Percentiles rank a stretch among this genome's conserved stretches.
Conservation (phyloP, 2,329 filamentous ascomycete genomes). For the Fusarium illudens region DNA sequence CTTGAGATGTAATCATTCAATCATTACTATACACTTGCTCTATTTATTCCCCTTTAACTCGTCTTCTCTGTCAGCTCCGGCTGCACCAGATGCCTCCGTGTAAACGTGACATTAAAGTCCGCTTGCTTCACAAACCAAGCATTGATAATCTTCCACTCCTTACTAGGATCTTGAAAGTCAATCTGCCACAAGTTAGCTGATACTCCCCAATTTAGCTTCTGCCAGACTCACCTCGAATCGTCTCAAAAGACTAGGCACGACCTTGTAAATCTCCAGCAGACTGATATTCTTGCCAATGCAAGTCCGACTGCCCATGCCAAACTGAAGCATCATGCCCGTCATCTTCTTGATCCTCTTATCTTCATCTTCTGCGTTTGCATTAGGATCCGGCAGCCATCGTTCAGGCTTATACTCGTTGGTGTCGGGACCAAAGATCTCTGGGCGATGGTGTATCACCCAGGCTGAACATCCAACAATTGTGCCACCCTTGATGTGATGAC, state of each 20-base stretch:
- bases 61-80: slow-evolving; percentile 36
- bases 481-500: slow-evolving; percentile 69
- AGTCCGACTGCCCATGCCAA: slow-evolving; percentile 75
- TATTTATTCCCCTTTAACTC: background rate
- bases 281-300: slow-evolving; percentile 76
- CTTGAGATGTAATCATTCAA: background rate
- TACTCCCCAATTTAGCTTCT: fast-evolving
- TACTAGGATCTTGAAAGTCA: slow-evolving; percentile 59
- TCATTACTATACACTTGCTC: background rate
- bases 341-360: slow-evolving; percentile 52
- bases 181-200: slow-evolving; percentile 51
- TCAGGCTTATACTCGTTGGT: slow-evolving; percentile 74
- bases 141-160: slow-evolving; percentile 67
- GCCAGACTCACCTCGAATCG: slow-evolving; percentile 32
- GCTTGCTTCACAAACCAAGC: slow-evolving; percentile 71
- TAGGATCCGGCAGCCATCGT: slow-evolving; percentile 65
- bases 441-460: slow-evolving; percentile 76
- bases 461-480: slow-evolving; percentile 79
- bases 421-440: slow-evolving; percentile 73
- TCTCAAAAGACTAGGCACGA: slow-evolving; percentile 56
- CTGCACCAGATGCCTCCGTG: slow-evolving; percentile 54
- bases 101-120: slow-evolving; percentile 60
- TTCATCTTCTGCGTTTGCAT: slow-evolving; percentile 48
- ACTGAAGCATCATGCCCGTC: slow-evolving; percentile 57
- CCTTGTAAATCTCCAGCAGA: slow-evolving; percentile 69